These are phyloP conservation scores for Anthoceros angustus DNA, from an alignment of 225 moss, liverwort and hornwort species.

Conservation along the genomic window DNA sequence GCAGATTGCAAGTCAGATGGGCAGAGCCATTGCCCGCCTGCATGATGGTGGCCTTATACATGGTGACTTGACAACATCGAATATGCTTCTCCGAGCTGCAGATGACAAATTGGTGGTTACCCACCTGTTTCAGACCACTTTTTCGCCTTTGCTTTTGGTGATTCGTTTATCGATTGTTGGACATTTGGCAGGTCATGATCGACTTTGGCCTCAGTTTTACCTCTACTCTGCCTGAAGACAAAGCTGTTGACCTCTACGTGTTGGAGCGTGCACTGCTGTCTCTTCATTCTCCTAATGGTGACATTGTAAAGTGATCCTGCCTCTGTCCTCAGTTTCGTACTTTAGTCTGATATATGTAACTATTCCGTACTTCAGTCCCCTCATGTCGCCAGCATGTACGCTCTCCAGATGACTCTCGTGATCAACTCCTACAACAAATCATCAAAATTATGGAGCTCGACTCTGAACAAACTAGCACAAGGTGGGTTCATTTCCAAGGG, in stretches of 20 bases:
- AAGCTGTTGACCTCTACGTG: constrained; percentile 89
- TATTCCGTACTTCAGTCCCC: not conserved
- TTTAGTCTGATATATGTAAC: not conserved
- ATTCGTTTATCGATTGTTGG: not conserved
- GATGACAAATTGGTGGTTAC: constrained; percentile 52
- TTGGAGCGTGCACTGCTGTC: constrained; percentile 80
- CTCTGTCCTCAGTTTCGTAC: not conserved
- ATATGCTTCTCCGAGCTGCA: constrained; percentile 63
- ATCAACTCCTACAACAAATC: not conserved
- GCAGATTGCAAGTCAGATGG: constrained; percentile 61
- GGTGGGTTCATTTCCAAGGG: not conserved
- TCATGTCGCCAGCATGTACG: no score
- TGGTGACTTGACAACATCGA: constrained; percentile 88
- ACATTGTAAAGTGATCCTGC: constrained; percentile 37
- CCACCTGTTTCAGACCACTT: not conserved
- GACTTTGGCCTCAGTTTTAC: constrained; percentile 87
- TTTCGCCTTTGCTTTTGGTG: not conserved
- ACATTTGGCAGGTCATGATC: constrained; percentile 49
- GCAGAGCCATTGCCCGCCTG: constrained; percentile 55
- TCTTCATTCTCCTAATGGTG: constrained; percentile 73
- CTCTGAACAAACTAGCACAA: not conserved
- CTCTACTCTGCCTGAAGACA: constrained; percentile 77
- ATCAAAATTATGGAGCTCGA: not conserved
- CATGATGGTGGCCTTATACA: constrained; percentile 86
- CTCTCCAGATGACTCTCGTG: not conserved